Percentiles rank a stretch among this genome's conserved stretches.
These are phyloP conservation scores for Carpinus viminea DNA, from an alignment of 306 rosid genomes.

Conservation along the genomic window DNA sequence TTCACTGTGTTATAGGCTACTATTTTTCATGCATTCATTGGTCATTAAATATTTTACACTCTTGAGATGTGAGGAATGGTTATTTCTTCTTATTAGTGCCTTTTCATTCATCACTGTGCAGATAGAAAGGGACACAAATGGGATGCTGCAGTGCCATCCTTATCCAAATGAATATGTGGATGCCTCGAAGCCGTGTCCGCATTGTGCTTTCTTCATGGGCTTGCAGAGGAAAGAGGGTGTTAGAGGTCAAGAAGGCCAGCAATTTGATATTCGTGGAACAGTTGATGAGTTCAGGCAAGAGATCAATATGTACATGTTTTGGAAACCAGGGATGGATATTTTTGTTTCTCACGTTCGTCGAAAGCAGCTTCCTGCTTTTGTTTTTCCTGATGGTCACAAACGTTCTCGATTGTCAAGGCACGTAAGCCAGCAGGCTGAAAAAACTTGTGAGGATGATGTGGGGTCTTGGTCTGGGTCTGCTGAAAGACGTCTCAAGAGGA, in stretches of 20 bases:
- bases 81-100: slow-evolving; percentile 10
- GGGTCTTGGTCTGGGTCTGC: slow-evolving; percentile 48
- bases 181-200: slow-evolving; percentile 71
- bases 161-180: slow-evolving; percentile 81
- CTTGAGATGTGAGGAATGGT: not conserved
- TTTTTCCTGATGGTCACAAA: slow-evolving; percentile 85
- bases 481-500: slow-evolving; percentile 74
- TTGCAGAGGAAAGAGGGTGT: slow-evolving; percentile 97
- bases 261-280: slow-evolving; percentile 93
- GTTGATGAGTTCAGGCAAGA: slow-evolving; percentile 94
- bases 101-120: slow-evolving; percentile 42
- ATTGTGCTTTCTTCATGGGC: slow-evolving; percentile 96
- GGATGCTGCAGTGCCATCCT: slow-evolving; percentile 98
- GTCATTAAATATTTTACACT: not conserved
- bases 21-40: slow-evolving; percentile 12
- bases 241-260: slow-evolving; percentile 94
- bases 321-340: slow-evolving; percentile 97
- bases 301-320: slow-evolving; percentile 68
- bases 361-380: slow-evolving; percentile 87
- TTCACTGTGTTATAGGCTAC: slow-evolving; percentile 14
- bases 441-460: slow-evolving; percentile 41
- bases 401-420: slow-evolving; percentile 61
- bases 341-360: slow-evolving; percentile 95
- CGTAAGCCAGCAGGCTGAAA: slow-evolving; percentile 45
- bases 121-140: slow-evolving; percentile 94